Base-by-base conservation (phyloP, 371 early-diverging fungal species). In the Nematocida sp. region DNA sequence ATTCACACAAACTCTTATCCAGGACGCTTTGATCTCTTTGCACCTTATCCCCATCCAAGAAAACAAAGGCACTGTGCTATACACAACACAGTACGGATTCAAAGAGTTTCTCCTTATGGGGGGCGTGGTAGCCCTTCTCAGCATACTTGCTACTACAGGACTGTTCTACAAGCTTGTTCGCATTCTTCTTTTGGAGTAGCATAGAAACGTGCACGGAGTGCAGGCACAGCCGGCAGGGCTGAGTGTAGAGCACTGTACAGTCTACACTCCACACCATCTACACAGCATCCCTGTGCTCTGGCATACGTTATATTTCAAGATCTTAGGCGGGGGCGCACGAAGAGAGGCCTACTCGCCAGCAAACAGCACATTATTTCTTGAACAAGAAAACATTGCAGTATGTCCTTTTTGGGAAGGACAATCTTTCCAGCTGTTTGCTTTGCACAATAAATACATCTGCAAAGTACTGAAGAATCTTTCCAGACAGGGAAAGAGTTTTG, bases 381-480 rank as follows among this genome's bases (percentile, higher is more conserved):
- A 51, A 27, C 11, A 38, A 49, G 34, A 70, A 70, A n/a, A 70
- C 2, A 4, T n/a, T 55, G 8, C 49, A 50, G 34, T 32, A 70
- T n/a, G 27, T 52, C 60, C 74, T 48, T 1, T 29, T 38, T 11
- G 74, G 74, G 34, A 37, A 58, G 4, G 17, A 17, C 0, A 2
- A 37, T 17, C 48, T 57, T 4, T 8, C 43, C 21, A 70, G 50
- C 5, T 58, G 27, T 50, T 37, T 49, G 50, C 74, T 70, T 36
- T 70, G 74, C 1, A 70, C 74, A 48, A 70, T 70, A 31, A 70
- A 70, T 29, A 32, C 11, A 60, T 48, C 56, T 11, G 52, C 51
- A 29, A 70, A 45, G 23, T 56, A 70, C 57, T 70, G 74, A 21
- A 70, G 5, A 7, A 70, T 49, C 25, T 5, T 62, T 8, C 74